A percentile compares a stretch with the other conserved stretches of the same genome.
Conservation (phyloP, 1,139 yeast species). For the Arxiozyma slooffiae region DNA sequence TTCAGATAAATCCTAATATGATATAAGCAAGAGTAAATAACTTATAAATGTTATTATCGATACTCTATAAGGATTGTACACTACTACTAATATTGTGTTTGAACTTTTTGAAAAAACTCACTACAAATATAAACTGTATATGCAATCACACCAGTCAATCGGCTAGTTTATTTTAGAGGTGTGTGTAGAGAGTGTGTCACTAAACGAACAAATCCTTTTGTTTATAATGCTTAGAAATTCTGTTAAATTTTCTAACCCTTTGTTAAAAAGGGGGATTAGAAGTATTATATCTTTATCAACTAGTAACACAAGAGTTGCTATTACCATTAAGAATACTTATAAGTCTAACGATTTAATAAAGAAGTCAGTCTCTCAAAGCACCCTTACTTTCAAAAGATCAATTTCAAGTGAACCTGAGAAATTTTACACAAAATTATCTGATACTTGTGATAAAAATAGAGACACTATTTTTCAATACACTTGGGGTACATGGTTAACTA, state of each 20-base stretch:
- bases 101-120: no score
- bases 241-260: neutral
- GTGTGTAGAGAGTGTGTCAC: neutral
- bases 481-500: conserved; percentile 91
- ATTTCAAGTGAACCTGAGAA: conserved; percentile 25
- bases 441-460: conserved; percentile 60
- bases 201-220: neutral
- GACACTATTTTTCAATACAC: conserved; percentile 72
- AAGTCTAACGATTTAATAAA: no score
- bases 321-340: neutral
- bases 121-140: no score
- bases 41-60: no score
- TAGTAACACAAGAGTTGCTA: neutral
- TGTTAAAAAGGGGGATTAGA: conserved; percentile 3
- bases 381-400: conserved; percentile 8
- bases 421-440: conserved; percentile 43
- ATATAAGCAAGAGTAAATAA: no score
- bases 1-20: no score
- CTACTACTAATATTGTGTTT: no score
- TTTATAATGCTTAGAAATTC: neutral
- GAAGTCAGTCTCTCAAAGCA: neutral
- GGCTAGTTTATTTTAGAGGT: neutral
- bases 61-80: no score
- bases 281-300: neutral
- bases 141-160: no score